A percentile compares a stretch with the other conserved stretches of the same genome.
These are phyloP conservation scores for Carex littledalei DNA, from an alignment of 176 grass and related monocot species.

Conservation along the genomic window DNA sequence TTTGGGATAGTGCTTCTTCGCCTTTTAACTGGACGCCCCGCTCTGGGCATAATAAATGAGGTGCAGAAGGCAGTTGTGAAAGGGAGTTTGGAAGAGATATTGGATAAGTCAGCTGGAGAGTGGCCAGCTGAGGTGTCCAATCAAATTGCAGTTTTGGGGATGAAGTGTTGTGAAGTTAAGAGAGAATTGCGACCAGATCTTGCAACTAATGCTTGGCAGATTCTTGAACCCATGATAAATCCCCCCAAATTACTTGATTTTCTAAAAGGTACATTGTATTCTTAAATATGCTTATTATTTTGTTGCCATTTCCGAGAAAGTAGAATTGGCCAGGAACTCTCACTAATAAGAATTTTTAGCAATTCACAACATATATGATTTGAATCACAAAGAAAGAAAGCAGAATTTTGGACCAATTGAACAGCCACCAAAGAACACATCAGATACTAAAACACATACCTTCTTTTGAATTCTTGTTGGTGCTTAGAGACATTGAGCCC, in stretches of 20 bases:
- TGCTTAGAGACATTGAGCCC: too few relatives aligned
- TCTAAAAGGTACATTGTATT: not conserved
- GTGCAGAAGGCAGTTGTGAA: constrained; percentile 50
- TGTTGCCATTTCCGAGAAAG: not conserved
- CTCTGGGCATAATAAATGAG: constrained; percentile 52
- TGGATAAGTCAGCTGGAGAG: constrained; percentile 55
- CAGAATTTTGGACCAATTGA: not conserved
- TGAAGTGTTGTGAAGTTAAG: constrained; percentile 62
- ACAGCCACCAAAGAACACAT: too few relatives aligned
- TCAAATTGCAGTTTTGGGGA: constrained; percentile 46
- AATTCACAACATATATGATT: not conserved
- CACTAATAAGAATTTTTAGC: not conserved
- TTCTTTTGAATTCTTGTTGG: too few relatives aligned
- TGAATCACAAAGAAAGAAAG: not conserved
- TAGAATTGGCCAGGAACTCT: not conserved
- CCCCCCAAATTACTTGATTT: not conserved
- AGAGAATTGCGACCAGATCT: constrained; percentile 51
- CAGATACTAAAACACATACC: too few relatives aligned
- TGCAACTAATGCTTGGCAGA: not conserved
- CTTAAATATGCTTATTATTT: not conserved
- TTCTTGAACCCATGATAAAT: constrained; percentile 19
- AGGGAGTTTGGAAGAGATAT: constrained; percentile 39
- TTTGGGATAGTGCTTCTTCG: constrained; percentile 66
- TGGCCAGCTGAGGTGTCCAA: constrained; percentile 48
- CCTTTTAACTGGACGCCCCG: constrained; percentile 52